A percentile compares a stretch with the other conserved stretches of the same genome.
phyloP scores from a whole-genome alignment of 2,329 filamentous ascomycete species.

The Drechmeria coniospora region DNA sequence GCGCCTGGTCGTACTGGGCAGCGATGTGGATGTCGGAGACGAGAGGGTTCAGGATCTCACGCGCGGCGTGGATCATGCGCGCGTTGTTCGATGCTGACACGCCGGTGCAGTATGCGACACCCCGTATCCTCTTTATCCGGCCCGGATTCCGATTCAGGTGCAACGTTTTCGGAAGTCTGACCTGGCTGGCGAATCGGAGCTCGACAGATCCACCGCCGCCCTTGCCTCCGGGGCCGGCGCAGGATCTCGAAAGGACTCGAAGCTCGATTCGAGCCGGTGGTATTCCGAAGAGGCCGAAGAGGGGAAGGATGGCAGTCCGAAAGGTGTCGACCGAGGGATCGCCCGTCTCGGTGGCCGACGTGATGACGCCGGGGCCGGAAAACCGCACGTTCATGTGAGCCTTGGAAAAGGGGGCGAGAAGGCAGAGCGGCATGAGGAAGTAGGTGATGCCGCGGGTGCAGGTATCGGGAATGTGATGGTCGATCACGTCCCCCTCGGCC shows the following conservation, averaged over 20 bases:
- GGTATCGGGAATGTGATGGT: conserved; percentile 62
- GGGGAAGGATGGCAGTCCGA: conserved; percentile 76
- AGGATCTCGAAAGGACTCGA: conserved; percentile 64
- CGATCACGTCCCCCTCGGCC: conserved; percentile 55
- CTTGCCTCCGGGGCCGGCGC: conserved; percentile 55
- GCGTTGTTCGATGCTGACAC: conserved; percentile 88
- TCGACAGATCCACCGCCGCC: conserved; percentile 90
- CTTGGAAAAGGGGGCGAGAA: conserved; percentile 88
- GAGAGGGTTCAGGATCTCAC: conserved; percentile 74
- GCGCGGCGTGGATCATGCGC: conserved; percentile 81
- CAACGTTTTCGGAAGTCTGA: conserved; percentile 83
- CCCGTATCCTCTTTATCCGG: conserved; percentile 72
- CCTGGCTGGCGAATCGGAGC: conserved; percentile 81
- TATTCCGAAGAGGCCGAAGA: conserved; percentile 86
- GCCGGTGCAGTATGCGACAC: conserved; percentile 86
- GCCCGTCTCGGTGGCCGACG: conserved; percentile 64
- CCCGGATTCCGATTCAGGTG: conserved; percentile 73
- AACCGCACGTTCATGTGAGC: conserved; percentile 81
- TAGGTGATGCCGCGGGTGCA: conserved; percentile 77
- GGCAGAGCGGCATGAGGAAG: conserved; percentile 76
- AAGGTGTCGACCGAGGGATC: conserved; percentile 90
- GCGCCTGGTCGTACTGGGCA: conserved; percentile 56
- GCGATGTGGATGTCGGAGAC: conserved; percentile 85
- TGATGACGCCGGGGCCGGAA: conserved; percentile 83
- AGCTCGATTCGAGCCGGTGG: conserved; percentile 66